Evolutionary conservation across 257 asterid genomes (phyloP).

Genomic region (Pogostemon cablin): DNA sequence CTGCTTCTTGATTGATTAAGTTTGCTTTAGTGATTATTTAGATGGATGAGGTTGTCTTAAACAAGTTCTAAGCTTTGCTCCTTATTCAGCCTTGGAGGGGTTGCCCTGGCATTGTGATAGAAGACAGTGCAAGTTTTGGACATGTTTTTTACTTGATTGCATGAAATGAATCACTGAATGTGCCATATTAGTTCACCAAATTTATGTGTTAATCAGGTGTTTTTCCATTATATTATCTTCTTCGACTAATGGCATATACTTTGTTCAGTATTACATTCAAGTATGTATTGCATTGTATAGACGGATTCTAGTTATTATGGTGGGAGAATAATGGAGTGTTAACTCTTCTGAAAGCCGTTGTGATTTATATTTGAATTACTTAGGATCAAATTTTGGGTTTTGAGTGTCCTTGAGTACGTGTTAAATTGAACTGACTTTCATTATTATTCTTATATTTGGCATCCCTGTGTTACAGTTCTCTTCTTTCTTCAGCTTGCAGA

Average conservation of each 20-base stretch:
- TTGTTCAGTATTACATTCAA: background rate
- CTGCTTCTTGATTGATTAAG: background rate
- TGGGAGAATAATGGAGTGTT: constrained; percentile 1
- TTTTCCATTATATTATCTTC: background rate
- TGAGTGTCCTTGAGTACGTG: constrained; percentile 16
- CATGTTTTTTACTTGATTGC: background rate
- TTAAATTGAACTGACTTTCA: constrained; percentile 2
- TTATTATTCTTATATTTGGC: background rate
- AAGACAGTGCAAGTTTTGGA: background rate
- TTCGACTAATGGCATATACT: background rate
- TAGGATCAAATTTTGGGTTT: constrained; percentile 21
- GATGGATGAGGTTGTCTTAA: constrained; percentile 3
- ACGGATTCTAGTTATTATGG: background rate
- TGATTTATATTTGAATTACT: background rate
- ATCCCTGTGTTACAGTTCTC: constrained; percentile 26
- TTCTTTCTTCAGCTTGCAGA: constrained; percentile 69
- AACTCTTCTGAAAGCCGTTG: no score
- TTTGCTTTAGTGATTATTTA: background rate
- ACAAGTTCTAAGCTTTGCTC: background rate
- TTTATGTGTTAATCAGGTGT: background rate
- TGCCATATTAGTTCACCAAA: background rate
- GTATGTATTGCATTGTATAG: background rate
- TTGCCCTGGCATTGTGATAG: background rate
- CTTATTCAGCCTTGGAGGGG: background rate
- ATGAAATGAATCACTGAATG: background rate